These are phyloP conservation scores for Mycena vitilis DNA, from an alignment of 768 basidiomycete species.

Conservation along the genomic window DNA sequence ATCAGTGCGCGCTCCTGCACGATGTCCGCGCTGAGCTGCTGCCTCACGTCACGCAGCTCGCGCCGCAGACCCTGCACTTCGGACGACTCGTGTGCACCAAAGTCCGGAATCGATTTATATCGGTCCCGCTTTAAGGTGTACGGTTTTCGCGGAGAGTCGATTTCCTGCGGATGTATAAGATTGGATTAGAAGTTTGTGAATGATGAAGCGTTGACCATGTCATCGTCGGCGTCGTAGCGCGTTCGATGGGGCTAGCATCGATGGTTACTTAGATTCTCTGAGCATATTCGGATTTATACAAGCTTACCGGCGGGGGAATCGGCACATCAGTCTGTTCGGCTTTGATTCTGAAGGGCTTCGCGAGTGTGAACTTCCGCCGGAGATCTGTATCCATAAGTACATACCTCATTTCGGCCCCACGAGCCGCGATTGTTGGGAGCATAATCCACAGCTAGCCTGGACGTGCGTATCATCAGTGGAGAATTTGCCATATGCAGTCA, in stretches of 20 bases:
- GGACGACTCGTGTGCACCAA: not conserved
- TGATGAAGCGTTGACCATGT: not conserved
- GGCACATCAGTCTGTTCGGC: slow-evolving; percentile 21
- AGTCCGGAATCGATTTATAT: not conserved
- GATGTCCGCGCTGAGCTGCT: slow-evolving; percentile 38
- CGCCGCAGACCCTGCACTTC: slow-evolving; percentile 32
- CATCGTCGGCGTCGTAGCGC: not conserved
- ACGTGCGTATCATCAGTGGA: too few relatives aligned
- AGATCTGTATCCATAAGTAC: not conserved
- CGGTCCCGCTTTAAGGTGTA: slow-evolving; percentile 6
- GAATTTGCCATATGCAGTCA: too few relatives aligned
- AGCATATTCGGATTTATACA: not conserved
- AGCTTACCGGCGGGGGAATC: slow-evolving; percentile 17
- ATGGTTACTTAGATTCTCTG: not conserved
- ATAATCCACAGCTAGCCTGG: too few relatives aligned
- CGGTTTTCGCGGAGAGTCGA: not conserved
- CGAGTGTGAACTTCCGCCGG: not conserved
- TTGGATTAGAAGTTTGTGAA: too few relatives aligned
- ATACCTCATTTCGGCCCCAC: not conserved
- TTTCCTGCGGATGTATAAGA: slow-evolving; percentile 3
- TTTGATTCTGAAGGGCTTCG: slow-evolving; percentile 13
- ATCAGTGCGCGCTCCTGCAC: slow-evolving; percentile 41
- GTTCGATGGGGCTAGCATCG: not conserved
- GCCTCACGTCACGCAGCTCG: slow-evolving; percentile 45
- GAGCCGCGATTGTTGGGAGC: not conserved